These are phyloP conservation scores for Aulographum hederae DNA, from an alignment of 2,329 filamentous ascomycete genomes.

Conservation along the genomic window DNA sequence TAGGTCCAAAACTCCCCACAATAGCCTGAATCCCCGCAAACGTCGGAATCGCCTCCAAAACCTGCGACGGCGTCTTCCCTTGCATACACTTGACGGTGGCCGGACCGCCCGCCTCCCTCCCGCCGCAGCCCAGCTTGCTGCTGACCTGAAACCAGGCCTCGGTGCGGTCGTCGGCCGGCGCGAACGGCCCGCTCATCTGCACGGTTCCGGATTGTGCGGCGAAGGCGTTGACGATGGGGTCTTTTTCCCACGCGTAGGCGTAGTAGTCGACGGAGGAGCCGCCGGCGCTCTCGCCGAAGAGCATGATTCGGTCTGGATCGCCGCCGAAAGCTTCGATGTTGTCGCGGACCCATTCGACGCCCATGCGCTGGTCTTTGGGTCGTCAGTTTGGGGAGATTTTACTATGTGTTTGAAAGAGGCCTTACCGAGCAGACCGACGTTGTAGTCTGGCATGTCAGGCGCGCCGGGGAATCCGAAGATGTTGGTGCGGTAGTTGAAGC, in stretches of 20 bases:
- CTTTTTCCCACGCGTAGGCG: conserved; percentile 1
- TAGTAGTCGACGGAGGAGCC: conserved; percentile 2
- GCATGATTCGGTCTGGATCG: conserved; percentile 4
- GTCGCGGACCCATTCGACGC: too few relatives aligned
- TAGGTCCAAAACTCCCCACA: conserved; percentile 1
- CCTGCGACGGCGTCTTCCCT: background rate
- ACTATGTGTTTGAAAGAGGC: too few relatives aligned
- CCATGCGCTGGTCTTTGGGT: too few relatives aligned
- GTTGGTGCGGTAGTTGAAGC: conserved; percentile 3
- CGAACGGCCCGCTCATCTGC: conserved; percentile 1
- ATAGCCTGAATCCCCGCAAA: background rate
- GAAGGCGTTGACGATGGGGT: background rate
- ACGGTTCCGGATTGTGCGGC: background rate
- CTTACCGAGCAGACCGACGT: background rate
- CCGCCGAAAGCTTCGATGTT: too few relatives aligned
- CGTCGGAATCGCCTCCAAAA: background rate
- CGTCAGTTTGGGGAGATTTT: too few relatives aligned
- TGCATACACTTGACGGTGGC: background rate
- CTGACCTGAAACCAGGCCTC: background rate
- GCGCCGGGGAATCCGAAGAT: conserved; percentile 2
- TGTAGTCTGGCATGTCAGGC: background rate
- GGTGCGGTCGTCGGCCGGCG: background rate
- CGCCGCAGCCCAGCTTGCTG: conserved; percentile 1
- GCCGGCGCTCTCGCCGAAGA: conserved; percentile 3
- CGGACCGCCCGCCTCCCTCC: background rate